These are phyloP conservation scores for Rhodotorula sp. DNA, from an alignment of 1,284 basidiomycete species.

Conservation along the genomic window DNA sequence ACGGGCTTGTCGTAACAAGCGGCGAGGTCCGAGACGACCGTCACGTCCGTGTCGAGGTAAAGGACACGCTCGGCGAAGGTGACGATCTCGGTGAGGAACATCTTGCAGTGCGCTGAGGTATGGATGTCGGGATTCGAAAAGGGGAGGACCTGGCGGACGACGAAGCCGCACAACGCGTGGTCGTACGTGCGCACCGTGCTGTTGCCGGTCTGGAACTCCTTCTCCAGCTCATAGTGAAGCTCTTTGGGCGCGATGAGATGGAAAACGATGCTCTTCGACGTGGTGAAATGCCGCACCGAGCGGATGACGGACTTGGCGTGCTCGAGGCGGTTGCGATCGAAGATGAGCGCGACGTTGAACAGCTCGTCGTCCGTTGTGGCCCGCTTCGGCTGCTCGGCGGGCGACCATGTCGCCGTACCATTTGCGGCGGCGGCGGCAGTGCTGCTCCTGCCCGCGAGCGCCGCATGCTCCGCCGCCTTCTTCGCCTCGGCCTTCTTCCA, in stretches of 20 bases:
- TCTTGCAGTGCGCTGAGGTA: conserved; percentile 42
- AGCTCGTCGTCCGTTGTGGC: conserved; percentile 11
- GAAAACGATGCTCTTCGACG: conserved; percentile 28
- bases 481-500: conserved; percentile 3
- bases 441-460: background rate
- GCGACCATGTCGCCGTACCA: background rate
- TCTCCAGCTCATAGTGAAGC: conserved; percentile 20
- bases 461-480: background rate
- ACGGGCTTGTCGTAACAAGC: conserved; percentile 31
- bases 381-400: background rate
- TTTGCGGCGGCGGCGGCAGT: background rate
- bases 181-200: conserved; percentile 35
- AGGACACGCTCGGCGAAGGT: conserved; percentile 34
- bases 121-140: conserved; percentile 42
- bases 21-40: conserved; percentile 33
- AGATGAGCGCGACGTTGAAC: conserved; percentile 41
- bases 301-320: conserved; percentile 41
- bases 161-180: conserved; percentile 27
- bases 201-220: conserved; percentile 15
- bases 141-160: conserved; percentile 21
- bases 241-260: conserved; percentile 33
- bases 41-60: conserved; percentile 42
- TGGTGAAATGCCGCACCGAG: conserved; percentile 32
- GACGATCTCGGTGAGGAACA: conserved; percentile 42
- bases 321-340: conserved; percentile 34